These are phyloP conservation scores for Phytophthora pistaciae DNA, from an alignment of 352 stramenopile species.

Conservation along the genomic window DNA sequence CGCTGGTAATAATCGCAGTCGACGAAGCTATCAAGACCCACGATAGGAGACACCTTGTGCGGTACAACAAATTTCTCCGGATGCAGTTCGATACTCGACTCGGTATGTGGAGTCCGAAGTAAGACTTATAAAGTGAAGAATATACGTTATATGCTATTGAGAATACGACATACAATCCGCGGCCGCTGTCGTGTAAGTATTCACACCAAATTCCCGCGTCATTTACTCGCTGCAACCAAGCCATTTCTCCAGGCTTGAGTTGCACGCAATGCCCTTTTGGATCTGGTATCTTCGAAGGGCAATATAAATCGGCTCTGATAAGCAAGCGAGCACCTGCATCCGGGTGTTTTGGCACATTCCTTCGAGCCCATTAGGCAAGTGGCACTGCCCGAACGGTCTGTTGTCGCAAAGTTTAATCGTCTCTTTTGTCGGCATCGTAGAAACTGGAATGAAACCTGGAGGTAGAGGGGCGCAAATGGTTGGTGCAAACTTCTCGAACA, in stretches of 20 bases:
- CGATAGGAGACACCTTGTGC: conserved; percentile 74
- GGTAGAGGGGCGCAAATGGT: neutral
- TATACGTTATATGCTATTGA: too few relatives aligned
- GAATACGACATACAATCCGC: too few relatives aligned
- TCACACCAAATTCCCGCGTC: too few relatives aligned
- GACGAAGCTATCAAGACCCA: conserved; percentile 82
- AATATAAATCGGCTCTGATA: neutral
- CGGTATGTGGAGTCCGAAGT: conserved; percentile 91
- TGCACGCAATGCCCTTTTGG: neutral
- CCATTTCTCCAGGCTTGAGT: neutral
- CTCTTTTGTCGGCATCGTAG: conserved; percentile 9
- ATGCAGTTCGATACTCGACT: conserved; percentile 92
- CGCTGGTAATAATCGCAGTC: conserved; percentile 59
- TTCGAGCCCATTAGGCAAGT: neutral
- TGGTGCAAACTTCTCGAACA: neutral
- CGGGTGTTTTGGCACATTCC: conserved; percentile 15
- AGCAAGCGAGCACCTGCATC: conserved; percentile 3
- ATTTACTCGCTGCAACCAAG: neutral
- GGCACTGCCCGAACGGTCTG: conserved; percentile 8
- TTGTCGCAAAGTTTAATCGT: conserved; percentile 13
- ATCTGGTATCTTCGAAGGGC: conserved; percentile 1
- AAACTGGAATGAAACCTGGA: neutral
- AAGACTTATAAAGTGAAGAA: conserved; percentile 7
- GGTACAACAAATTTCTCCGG: conserved; percentile 88
- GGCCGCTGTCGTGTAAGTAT: too few relatives aligned